These are phyloP conservation scores for Pneumocystis canis DNA, from an alignment of 1,139 yeast genomes.

Conservation along the genomic window DNA sequence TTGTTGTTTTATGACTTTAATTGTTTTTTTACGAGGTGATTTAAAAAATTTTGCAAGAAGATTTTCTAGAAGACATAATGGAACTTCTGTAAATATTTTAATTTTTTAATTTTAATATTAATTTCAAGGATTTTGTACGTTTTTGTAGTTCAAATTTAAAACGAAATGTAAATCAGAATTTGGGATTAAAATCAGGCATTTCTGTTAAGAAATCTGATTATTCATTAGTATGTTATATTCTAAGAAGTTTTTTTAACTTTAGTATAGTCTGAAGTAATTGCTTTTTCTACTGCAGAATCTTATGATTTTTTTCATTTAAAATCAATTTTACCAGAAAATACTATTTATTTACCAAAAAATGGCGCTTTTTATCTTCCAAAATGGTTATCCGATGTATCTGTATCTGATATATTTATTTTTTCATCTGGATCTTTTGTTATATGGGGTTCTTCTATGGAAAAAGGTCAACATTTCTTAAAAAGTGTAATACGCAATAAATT, in stretches of 20 bases:
- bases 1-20: not conserved
- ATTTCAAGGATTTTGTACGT: not conserved
- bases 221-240: not conserved
- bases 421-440: not conserved
- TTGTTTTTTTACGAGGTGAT: not conserved
- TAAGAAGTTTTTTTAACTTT: not conserved
- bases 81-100: not conserved
- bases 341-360: not conserved
- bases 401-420: not conserved
- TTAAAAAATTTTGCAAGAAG: not conserved
- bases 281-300: not conserved
- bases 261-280: not conserved
- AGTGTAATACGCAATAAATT: not conserved
- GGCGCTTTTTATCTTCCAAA: not conserved
- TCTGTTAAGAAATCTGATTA: not conserved
- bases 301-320: not conserved
- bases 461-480: not conserved
- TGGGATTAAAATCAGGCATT: not conserved
- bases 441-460: not conserved
- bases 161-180: not conserved
- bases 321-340: not conserved
- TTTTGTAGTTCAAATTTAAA: not conserved
- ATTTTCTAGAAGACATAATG: not conserved
- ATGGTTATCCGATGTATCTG: not conserved
- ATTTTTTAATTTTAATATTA: not conserved